Evolutionary conservation across 306 rosid species (phyloP).

Genomic region (Vigna trinervia): DNA sequence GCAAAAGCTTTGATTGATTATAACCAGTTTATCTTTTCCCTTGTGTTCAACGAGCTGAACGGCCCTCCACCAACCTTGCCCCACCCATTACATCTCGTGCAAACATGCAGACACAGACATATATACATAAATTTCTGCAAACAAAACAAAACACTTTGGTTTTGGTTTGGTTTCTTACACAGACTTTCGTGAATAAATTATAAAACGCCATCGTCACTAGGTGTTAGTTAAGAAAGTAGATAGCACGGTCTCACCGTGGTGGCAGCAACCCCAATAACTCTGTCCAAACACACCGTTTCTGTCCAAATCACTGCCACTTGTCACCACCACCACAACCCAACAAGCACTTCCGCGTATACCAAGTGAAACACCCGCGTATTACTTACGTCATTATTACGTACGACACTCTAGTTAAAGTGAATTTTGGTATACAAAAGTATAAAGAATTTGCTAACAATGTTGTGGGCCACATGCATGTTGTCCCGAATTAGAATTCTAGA

Average conservation of each 20-base stretch:
- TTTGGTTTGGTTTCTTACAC: not conserved
- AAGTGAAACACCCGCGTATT: not conserved
- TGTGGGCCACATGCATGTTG: constrained; percentile 49
- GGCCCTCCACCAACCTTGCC: constrained; percentile 72
- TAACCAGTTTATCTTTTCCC: constrained; percentile 36
- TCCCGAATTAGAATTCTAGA: not conserved
- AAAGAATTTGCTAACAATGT: not conserved
- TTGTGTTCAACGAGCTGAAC: constrained; percentile 70
- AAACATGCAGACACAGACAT: constrained; percentile 12
- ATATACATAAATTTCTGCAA: not conserved
- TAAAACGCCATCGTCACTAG: constrained; percentile 44
- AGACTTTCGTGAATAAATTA: constrained; percentile 39
- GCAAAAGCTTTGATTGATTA: constrained; percentile 18
- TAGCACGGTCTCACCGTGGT: constrained; percentile 59
- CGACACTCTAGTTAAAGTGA: not conserved
- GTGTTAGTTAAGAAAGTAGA: constrained; percentile 75
- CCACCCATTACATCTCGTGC: constrained; percentile 36
- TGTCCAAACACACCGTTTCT: constrained; percentile 34
- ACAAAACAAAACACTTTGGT: not conserved
- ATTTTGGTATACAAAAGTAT: not conserved
- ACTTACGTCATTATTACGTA: constrained; percentile 18
- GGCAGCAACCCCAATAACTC: constrained; percentile 61
- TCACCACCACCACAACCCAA: constrained; percentile 35
- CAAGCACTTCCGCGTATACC: constrained; percentile 48
- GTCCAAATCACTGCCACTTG: constrained; percentile 43